Evolutionary conservation across 495 filamentous ascomycete genomes (phyloP), one percentile per base, ranked within the genome.

Genomic region (Penicillium roqueforti): DNA sequence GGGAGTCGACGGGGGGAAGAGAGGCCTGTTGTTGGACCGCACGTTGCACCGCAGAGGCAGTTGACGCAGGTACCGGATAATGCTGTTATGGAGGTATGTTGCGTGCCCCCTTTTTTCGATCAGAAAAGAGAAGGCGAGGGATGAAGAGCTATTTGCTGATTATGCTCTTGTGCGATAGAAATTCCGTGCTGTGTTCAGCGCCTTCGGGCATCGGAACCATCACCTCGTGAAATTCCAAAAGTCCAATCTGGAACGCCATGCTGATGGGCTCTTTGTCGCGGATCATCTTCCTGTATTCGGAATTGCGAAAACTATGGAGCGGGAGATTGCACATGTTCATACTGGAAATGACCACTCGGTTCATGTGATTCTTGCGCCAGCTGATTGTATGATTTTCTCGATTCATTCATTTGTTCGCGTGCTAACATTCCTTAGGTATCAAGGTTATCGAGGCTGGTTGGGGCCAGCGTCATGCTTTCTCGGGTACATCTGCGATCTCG

Each of bases 391-490:
- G 63, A 47, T 32, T 45, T 28, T 14, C 34, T 23, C 19, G 14
- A 3, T 22, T 11, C 16, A n/a, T 32, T 38, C 41, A 38, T 22
- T 47, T 14, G 8, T 23, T 22, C 25, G 19, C 11, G 11, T 14
- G 29, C 52, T 58, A 28, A 58, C 37, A n/a, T 49, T 34, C 0
- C 19, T 22, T 36, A 73, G 88, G 87, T 40, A 83, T 77, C 63
- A 78, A 84, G 58, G 77, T 96, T 18, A 72, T 96, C 31, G 84
- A 91, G 53, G 83, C 82, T 39, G 87, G 90, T 18, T 95, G 89
- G 90, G 91, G 87, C n/a, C 82, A 96, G 68, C 76, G 90, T n/a
- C 90, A 95, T 69, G 88, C 88, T 1, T 76, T 95, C 55, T 84
- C 88, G 3, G 83, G 84, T 54, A 81, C 76, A 22, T 54, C 52